phyloP scores from a whole-genome alignment of 208 protist species.

The Crithidia fasciculata region DNA sequence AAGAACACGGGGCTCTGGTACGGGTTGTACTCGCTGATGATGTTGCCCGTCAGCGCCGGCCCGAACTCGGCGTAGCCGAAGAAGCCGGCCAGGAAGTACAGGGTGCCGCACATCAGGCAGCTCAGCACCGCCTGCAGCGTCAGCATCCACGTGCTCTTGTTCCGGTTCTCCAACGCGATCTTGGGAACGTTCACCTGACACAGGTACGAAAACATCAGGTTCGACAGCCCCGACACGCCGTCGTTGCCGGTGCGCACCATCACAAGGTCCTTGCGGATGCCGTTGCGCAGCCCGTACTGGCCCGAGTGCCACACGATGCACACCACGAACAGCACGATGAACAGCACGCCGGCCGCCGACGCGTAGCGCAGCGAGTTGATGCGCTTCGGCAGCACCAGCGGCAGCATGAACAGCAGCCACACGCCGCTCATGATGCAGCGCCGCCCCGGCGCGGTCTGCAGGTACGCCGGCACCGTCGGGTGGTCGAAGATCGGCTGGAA shows the following conservation, averaged over 20 bases:
- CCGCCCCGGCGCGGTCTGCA: slow-evolving; percentile 33
- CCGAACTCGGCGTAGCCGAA: slow-evolving; percentile 86
- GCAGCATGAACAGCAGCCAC: slow-evolving; percentile 67
- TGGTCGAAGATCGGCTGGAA: slow-evolving; percentile 43
- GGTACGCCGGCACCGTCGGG: slow-evolving; percentile 29
- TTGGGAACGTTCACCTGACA: slow-evolving; percentile 42
- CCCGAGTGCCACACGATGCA: slow-evolving; percentile 56
- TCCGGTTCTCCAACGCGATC: slow-evolving; percentile 40
- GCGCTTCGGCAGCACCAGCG: slow-evolving; percentile 57
- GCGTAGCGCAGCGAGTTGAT: slow-evolving; percentile 72
- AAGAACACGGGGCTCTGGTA: slow-evolving; percentile 55
- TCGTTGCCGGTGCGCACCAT: slow-evolving; percentile 47
- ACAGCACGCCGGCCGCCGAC: slow-evolving; percentile 46
- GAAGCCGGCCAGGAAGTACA: slow-evolving; percentile 69
- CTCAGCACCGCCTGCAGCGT: neutral
- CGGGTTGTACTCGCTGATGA: slow-evolving; percentile 65
- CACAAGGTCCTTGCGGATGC: slow-evolving; percentile 29
- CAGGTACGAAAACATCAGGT: slow-evolving; percentile 72
- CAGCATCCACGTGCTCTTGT: slow-evolving; percentile 51
- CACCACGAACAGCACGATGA: slow-evolving; percentile 65
- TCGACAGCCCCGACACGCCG: slow-evolving; percentile 41
- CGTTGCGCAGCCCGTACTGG: slow-evolving; percentile 43
- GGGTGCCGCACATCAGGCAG: slow-evolving; percentile 38
- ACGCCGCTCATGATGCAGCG: slow-evolving; percentile 46
- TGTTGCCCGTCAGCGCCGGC: slow-evolving; percentile 31